Percentiles rank a stretch among this genome's conserved stretches.
phyloP scores from a whole-genome alignment of 257 asterid genomes.

The Craterostigma plantagineum region DNA sequence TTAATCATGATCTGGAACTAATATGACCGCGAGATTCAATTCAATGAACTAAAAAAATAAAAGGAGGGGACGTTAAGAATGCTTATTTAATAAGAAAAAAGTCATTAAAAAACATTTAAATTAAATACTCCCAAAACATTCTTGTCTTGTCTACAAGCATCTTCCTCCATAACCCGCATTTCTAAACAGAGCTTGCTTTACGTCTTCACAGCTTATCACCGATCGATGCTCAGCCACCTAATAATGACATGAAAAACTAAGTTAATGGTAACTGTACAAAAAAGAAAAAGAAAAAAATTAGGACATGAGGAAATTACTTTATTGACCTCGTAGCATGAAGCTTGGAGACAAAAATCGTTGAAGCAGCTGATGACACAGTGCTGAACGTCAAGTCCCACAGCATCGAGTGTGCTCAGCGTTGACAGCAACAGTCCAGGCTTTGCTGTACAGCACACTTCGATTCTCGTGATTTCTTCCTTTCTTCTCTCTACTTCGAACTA shows the following conservation, averaged over 20 bases:
- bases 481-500: conserved; percentile 76
- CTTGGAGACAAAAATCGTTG: conserved; percentile 61
- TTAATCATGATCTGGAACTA: too few species aligned
- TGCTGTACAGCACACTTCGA: conserved; percentile 43
- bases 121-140: too few species aligned
- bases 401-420: conserved; percentile 53
- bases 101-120: too few species aligned
- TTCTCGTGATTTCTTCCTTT: conserved; percentile 22
- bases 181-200: conserved; percentile 49
- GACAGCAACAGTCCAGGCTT: conserved; percentile 67
- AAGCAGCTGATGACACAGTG: conserved; percentile 82
- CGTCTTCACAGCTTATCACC: conserved; percentile 26
- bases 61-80: too few species aligned
- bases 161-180: conserved; percentile 77
- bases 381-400: conserved; percentile 63
- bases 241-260: too few species aligned
- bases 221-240: conserved; percentile 36
- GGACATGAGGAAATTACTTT: background rate
- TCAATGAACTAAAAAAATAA: too few species aligned
- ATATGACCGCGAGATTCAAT: too few species aligned
- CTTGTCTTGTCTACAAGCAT: conserved; percentile 20
- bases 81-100: too few species aligned
- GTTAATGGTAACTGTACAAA: too few species aligned
- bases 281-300: background rate
- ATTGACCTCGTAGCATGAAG: conserved; percentile 72